Percentiles rank a stretch among this genome's conserved stretches.
These are phyloP conservation scores for Tausonia pullulans DNA, from an alignment of 1,284 basidiomycete genomes.

Conservation along the genomic window DNA sequence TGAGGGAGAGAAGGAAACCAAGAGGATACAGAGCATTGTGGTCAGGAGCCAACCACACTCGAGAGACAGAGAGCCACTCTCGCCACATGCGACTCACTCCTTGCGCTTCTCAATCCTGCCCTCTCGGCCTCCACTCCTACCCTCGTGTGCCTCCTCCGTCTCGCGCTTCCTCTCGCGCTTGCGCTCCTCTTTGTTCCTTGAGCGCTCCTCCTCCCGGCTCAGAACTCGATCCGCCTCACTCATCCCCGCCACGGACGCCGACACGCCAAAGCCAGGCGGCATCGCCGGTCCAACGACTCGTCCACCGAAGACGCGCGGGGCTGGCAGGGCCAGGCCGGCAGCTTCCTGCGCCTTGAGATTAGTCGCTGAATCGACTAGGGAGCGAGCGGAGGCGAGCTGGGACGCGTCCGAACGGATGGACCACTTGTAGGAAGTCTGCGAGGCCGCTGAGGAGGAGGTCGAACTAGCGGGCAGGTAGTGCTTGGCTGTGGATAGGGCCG, in stretches of 20 bases:
- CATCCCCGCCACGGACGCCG: not conserved
- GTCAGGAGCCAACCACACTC: too few species aligned
- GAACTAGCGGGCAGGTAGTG: conserved; percentile 4
- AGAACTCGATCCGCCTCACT: not conserved
- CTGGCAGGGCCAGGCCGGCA: not conserved
- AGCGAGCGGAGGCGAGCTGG: conserved; percentile 4
- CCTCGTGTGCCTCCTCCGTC: conserved; percentile 7
- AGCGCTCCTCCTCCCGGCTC: not conserved
- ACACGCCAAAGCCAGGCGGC: not conserved
- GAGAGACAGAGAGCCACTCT: too few species aligned
- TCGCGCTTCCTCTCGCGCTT: conserved; percentile 6
- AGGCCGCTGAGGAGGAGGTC: conserved; percentile 9
- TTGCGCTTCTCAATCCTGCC: conserved; percentile 11
- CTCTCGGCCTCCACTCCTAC: conserved; percentile 4
- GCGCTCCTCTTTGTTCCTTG: not conserved
- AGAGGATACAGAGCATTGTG: too few species aligned
- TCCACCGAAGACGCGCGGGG: not conserved
- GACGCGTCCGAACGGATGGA: not conserved
- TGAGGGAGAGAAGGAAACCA: too few species aligned
- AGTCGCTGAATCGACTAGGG: conserved; percentile 7
- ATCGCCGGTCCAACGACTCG: conserved; percentile 8
- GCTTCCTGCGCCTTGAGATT: not conserved
- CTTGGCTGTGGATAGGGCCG: not conserved
- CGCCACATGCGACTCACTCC: not conserved
- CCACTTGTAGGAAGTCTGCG: conserved; percentile 16